Evolutionary conservation across 352 stramenopile genomes (phyloP).

Genomic region (Pythium brassicae): DNA sequence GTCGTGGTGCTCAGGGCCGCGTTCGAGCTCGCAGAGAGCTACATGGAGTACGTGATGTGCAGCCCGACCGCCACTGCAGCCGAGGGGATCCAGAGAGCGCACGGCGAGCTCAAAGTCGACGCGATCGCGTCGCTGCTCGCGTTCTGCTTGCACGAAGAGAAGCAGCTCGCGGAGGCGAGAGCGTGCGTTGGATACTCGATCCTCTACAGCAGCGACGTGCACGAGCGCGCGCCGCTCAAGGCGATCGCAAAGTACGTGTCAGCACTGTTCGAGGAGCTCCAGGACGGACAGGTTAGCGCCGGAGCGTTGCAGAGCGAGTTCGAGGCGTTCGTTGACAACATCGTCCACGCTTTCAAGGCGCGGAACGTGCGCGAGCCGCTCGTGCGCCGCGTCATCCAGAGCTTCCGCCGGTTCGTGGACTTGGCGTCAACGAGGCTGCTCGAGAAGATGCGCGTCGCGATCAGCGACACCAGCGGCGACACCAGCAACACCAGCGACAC

Average conservation of each 20-base stretch:
- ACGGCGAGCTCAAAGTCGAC: conserved; percentile 52
- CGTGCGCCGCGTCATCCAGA: conserved; percentile 19
- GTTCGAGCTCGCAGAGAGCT: conserved; percentile 50
- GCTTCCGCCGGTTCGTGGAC: conserved; percentile 34
- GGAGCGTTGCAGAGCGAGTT: conserved; percentile 16
- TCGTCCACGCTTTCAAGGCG: conserved; percentile 30
- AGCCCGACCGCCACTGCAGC: conserved; percentile 18
- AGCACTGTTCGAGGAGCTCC: conserved; percentile 39
- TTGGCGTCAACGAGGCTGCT: conserved; percentile 18
- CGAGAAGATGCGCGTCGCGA: conserved; percentile 15
- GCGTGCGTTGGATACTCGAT: conserved; percentile 42
- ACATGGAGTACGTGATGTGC: conserved; percentile 66
- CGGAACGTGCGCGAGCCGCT: conserved; percentile 21
- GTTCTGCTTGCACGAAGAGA: conserved; percentile 44
- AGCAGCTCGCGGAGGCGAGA: conserved; percentile 24
- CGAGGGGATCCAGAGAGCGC: conserved; percentile 30
- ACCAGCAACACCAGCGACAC: background rate
- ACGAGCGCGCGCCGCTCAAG: conserved; percentile 18
- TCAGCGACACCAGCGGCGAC: background rate
- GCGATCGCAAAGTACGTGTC: conserved; percentile 48
- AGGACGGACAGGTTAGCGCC: background rate
- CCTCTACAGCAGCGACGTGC: conserved; percentile 40
- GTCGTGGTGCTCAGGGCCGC: conserved; percentile 33
- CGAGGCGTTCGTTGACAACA: conserved; percentile 31
- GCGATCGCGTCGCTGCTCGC: conserved; percentile 52